Conservation (phyloP, 805 yeast genomes). For the Alloascoidea africana region DNA sequence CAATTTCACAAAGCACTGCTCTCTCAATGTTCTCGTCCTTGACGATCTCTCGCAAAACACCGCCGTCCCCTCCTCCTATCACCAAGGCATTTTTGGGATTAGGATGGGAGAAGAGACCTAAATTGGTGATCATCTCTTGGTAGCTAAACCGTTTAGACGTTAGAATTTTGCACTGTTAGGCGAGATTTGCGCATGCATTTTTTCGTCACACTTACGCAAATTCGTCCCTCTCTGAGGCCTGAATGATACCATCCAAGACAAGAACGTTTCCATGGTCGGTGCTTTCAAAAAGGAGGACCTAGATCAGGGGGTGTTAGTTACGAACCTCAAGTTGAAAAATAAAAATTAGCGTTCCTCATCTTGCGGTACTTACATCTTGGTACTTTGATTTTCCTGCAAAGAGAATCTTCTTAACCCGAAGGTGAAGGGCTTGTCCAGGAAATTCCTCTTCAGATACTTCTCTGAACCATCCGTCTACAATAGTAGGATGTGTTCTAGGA, state of each 20-base stretch:
- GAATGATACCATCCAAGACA: constrained; percentile 81
- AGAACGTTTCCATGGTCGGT: constrained; percentile 73
- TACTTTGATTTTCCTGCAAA: constrained; percentile 52
- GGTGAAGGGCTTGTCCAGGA: constrained; percentile 77
- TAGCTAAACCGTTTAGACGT: constrained; percentile 20
- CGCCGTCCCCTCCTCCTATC: constrained; percentile 96
- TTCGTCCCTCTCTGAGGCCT: constrained; percentile 86
- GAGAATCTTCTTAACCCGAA: constrained; percentile 49
- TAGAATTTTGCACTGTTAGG: not conserved
- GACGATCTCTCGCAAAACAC: constrained; percentile 77
- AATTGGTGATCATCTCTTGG: constrained; percentile 82
- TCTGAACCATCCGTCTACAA: constrained; percentile 64
- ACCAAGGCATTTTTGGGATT: constrained; percentile 65
- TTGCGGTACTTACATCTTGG: constrained; percentile 42
- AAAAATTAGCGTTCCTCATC: not conserved
- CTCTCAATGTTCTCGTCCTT: constrained; percentile 49
- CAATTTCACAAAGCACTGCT: constrained; percentile 80
- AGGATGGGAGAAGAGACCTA: constrained; percentile 67
- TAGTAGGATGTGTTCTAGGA: constrained; percentile 13
- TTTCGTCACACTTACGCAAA: constrained; percentile 33
- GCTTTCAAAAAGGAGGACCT: constrained; percentile 52
- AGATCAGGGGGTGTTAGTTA: too few relatives aligned
- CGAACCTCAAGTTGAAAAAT: too few relatives aligned
- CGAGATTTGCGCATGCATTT: not conserved
- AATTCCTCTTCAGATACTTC: constrained; percentile 57